Evolutionary conservation across 176 grass and related monocot genomes (phyloP).

Genomic region (Melocanna baccifera): DNA sequence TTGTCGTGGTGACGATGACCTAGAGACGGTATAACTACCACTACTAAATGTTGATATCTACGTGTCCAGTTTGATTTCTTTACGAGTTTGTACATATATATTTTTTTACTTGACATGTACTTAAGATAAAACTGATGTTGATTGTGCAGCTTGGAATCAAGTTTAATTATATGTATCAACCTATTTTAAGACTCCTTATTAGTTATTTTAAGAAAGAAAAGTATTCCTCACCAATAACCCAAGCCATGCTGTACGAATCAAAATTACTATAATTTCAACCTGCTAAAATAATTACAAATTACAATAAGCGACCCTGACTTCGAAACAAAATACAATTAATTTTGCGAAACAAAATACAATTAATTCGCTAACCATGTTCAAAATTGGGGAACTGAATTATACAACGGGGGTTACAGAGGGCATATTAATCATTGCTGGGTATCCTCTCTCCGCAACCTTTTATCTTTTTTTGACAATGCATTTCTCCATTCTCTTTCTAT

Average conservation of each 20-base stretch:
- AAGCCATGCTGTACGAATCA: conserved; percentile 30
- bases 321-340: conserved; percentile 31
- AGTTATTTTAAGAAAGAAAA: background rate
- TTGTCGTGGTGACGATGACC: too few species aligned
- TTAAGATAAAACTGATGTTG: too few species aligned
- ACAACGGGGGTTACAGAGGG: background rate
- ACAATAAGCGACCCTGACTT: conserved; percentile 30
- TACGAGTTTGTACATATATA: too few species aligned
- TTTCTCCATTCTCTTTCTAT: too few species aligned
- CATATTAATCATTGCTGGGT: conserved; percentile 16
- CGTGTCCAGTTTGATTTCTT: too few species aligned
- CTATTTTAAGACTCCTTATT: too few species aligned
- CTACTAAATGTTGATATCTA: too few species aligned
- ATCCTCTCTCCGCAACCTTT: conserved; percentile 27
- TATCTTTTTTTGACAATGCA: conserved; percentile 56
- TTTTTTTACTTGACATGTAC: too few species aligned
- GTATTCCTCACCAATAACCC: background rate
- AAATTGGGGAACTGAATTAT: conserved; percentile 52
- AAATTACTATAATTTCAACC: conserved; percentile 37
- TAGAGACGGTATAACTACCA: too few species aligned
- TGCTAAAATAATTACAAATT: conserved; percentile 50
- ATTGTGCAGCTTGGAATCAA: too few species aligned
- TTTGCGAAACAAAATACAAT: conserved; percentile 29
- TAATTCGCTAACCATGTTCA: conserved; percentile 38
- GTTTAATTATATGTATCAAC: too few species aligned